Base-by-base conservation (phyloP, 2,329 filamentous ascomycete genomes). In the Gaeumannomyces sp. region DNA sequence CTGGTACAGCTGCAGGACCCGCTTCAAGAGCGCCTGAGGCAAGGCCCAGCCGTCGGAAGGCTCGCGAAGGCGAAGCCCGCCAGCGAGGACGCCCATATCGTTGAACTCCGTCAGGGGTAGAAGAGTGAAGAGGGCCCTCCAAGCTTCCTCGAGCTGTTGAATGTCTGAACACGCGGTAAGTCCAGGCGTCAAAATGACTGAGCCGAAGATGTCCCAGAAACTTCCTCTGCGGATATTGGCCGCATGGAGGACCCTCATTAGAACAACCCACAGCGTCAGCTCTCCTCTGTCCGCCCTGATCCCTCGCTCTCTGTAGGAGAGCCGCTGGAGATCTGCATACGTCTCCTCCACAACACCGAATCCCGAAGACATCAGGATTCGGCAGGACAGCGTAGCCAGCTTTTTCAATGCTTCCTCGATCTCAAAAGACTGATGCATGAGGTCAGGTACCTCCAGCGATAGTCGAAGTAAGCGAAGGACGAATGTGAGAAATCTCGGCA, bases 41-140 rank as follows among this genome's bases (percentile, higher is more conserved):
- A 89, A 72, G 4, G 70, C 68, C 88, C 88, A 90, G 31, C 87
- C 87, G 65, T 89, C 86, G 29, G 81, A 71, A 0, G 76, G 74
- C 7, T 67, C 59, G 1, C 69, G 69, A 27, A 79, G 73, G 35
- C 81, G 75, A 29, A 73, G 65, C 1, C 77, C 77, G 2, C 75
- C 67, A 60, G 79, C 69, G 29, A 86, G 67, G 11, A 84, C 73
- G 0, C 88, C 88, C 16, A 72, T 70, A 62, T 79, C 77, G 69
- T 87, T 82, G 68, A 90, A 86, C 66, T 88, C 86, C 29, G 78
- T 78, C 0, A 90, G 75, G 1, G 88, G 87, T 10, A 90, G 76
- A 2, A 90, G 76, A 1, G 81, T 80, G 68, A 89, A 89, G 72
- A 88, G 75, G 27, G 76, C 77, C 64, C 80, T 78, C 88, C 88